Percentiles rank a stretch among this genome's conserved stretches.
phyloP scores from a whole-genome alignment of 73 alveolate species.

The Tetrahymena borealis region DNA sequence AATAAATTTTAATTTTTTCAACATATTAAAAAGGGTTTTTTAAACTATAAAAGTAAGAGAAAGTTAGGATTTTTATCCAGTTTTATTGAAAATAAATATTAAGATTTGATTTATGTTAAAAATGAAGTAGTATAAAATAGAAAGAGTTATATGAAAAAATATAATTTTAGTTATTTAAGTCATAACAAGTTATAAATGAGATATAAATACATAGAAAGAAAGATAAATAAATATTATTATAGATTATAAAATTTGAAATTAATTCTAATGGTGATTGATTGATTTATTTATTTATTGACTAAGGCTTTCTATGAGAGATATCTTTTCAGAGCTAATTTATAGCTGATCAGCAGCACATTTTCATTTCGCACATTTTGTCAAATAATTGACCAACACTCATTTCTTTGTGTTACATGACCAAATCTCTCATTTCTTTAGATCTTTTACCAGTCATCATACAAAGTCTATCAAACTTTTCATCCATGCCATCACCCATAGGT shows the following conservation, averaged over 20 bases:
- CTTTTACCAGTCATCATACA: neutral
- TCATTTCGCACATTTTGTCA: neutral
- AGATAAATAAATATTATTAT: neutral
- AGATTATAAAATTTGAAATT: neutral
- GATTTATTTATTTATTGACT: neutral
- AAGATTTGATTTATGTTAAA: too few species aligned
- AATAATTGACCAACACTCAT: neutral
- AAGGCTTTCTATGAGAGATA: neutral
- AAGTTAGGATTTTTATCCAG: too few species aligned
- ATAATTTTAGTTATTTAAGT: neutral
- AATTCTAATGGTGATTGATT: neutral
- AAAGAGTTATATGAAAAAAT: too few species aligned
- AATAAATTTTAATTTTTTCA: too few species aligned
- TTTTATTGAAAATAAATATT: too few species aligned
- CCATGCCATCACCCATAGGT: conserved; percentile 2
- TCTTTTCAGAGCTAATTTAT: too few species aligned
- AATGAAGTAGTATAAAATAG: too few species aligned
- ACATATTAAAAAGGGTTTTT: too few species aligned
- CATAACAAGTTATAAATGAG: neutral
- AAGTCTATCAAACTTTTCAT: neutral
- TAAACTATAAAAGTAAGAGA: too few species aligned
- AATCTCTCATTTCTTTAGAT: neutral
- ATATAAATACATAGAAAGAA: neutral
- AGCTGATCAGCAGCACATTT: neutral
- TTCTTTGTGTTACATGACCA: neutral